Percentiles rank a stretch among this genome's conserved stretches.
Conservation (phyloP, 2,329 filamentous ascomycete genomes). For the Exserohilum rostratum region DNA sequence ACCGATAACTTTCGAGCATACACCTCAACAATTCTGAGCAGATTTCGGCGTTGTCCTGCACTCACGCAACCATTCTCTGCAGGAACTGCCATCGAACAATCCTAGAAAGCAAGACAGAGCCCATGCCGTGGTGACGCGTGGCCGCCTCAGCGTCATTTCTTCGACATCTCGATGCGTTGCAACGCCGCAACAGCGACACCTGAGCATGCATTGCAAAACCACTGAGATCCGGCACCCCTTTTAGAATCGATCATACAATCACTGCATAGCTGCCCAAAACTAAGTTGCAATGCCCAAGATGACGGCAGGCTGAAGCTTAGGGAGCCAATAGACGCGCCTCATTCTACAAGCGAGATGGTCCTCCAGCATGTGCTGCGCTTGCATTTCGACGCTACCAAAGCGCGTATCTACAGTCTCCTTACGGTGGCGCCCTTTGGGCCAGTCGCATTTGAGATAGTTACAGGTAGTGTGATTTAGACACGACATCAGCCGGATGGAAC, state of each 20-base stretch:
- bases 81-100: too few species aligned
- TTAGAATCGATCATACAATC: neutral
- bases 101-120: neutral
- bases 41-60: neutral
- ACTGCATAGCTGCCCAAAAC: conserved; percentile 23
- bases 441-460: neutral
- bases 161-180: neutral
- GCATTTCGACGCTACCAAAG: neutral
- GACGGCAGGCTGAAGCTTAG: conserved; percentile 22
- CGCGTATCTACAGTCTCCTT: neutral
- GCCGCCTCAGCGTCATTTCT: neutral
- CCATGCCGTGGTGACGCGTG: neutral
- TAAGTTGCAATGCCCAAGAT: conserved; percentile 22
- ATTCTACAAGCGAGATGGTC: conserved; percentile 15
- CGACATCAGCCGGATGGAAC: neutral
- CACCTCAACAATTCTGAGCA: neutral
- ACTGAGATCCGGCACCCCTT: neutral
- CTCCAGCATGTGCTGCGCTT: conserved; percentile 19
- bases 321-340: conserved; percentile 33
- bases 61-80: neutral
- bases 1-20: neutral
- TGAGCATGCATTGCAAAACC: neutral
- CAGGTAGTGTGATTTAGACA: neutral
- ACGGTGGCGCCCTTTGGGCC: neutral
- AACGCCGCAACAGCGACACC: neutral